phyloP scores from a whole-genome alignment of 305 asterid genomes.

The Solanum hybrid region DNA sequence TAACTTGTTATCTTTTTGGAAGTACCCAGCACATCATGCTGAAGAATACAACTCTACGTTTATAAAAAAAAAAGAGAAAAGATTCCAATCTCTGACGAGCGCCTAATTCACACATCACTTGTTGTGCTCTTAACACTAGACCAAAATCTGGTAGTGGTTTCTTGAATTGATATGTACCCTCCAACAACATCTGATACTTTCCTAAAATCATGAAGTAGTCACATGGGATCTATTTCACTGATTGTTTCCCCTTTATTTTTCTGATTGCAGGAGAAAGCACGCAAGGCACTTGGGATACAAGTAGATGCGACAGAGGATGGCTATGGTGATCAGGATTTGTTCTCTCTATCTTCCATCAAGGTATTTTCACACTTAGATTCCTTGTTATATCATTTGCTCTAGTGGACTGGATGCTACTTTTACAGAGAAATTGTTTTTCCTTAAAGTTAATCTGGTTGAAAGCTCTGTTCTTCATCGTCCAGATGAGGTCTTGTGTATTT shows the following conservation, averaged over 20 bases:
- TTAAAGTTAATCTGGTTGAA: not conserved
- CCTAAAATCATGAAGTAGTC: not conserved
- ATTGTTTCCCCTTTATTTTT: not conserved
- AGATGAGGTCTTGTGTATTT: not conserved
- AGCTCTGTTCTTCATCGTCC: not conserved
- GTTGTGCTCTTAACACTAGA: not conserved
- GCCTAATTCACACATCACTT: not conserved
- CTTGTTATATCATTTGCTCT: not conserved
- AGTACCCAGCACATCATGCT: not conserved
- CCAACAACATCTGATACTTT: not conserved
- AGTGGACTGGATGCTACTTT: not conserved
- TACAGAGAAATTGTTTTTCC: not conserved
- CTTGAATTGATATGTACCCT: not conserved
- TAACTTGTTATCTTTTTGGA: not conserved
- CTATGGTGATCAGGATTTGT: constrained; percentile 70
- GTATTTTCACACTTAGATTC: constrained; percentile 12
- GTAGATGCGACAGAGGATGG: constrained; percentile 70
- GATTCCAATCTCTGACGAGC: not conserved
- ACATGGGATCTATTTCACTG: constrained; percentile 4
- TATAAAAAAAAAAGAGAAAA: not conserved
- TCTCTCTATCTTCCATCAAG: constrained; percentile 58
- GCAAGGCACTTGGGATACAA: constrained; percentile 75
- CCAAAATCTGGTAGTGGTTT: not conserved
- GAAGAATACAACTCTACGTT: not conserved
- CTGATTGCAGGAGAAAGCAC: constrained; percentile 66